These are phyloP conservation scores for Musa itinerans DNA, from an alignment of 176 grass and related monocot genomes.

Conservation along the genomic window DNA sequence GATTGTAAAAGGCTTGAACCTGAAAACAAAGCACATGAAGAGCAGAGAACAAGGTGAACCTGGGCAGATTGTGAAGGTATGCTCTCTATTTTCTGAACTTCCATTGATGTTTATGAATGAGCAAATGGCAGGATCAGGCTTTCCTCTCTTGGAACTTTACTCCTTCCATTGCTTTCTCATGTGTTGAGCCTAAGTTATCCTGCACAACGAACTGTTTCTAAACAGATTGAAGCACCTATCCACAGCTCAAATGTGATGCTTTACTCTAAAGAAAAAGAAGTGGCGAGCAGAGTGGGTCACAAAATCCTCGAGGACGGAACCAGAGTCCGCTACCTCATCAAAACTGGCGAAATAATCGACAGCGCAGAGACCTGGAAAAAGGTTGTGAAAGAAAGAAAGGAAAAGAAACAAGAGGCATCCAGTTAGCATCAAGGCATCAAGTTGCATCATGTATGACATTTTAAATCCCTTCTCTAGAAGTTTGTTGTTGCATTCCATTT, in stretches of 20 bases:
- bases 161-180: not conserved
- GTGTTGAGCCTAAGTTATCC: not conserved
- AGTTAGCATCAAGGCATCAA: not conserved
- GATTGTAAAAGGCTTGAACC: conserved; percentile 75
- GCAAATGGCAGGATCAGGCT: not conserved
- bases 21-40: conserved; percentile 98
- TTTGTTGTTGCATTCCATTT: too few species aligned
- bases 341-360: conserved; percentile 81
- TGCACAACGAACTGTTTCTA: not conserved
- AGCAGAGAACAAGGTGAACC: conserved; percentile 56
- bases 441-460: not conserved
- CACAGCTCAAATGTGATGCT: conserved; percentile 99
- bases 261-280: conserved; percentile 73
- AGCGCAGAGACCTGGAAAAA: conserved; percentile 61
- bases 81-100: conserved; percentile 13
- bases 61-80: conserved; percentile 85
- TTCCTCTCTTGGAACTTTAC: not conserved
- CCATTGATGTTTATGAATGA: not conserved
- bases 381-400: conserved; percentile 60
- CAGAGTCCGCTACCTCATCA: conserved; percentile 73
- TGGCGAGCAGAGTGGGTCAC: conserved; percentile 74
- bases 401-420: conserved; percentile 12
- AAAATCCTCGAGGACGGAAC: conserved; percentile 77
- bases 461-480: not conserved
- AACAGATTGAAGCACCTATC: conserved; percentile 76